Percentiles rank a stretch among this genome's conserved stretches.
These are phyloP conservation scores for Microbotryum violaceum DNA, from an alignment of 1,284 basidiomycete species.

Conservation along the genomic window DNA sequence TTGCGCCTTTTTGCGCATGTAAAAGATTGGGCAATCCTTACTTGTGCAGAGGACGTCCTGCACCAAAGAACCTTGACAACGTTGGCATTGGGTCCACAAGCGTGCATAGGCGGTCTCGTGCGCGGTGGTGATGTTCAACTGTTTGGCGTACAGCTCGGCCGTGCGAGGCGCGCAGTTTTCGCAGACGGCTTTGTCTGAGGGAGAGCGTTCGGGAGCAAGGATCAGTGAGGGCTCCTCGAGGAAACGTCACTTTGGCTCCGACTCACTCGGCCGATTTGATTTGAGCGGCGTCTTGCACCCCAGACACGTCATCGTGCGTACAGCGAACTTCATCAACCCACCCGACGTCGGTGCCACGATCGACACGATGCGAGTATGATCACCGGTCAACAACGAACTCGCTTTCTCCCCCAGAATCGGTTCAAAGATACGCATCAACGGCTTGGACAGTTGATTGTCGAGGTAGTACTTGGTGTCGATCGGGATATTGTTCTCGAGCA, in stretches of 20 bases:
- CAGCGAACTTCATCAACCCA: conserved; percentile 93
- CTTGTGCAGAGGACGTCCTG: conserved; percentile 93
- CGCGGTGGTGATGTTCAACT: conserved; percentile 63
- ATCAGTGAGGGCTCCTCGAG: neutral
- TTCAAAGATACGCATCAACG: conserved; percentile 91
- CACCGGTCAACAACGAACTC: conserved; percentile 70
- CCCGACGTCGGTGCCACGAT: conserved; percentile 87
- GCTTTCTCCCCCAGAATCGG: conserved; percentile 91
- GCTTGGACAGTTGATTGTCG: conserved; percentile 92
- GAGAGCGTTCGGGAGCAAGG: neutral
- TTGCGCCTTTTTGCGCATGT: conserved; percentile 92
- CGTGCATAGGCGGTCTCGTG: conserved; percentile 83
- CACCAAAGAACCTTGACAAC: conserved; percentile 71
- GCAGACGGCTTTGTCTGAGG: conserved; percentile 77
- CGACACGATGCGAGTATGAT: conserved; percentile 77
- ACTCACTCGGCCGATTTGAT: conserved; percentile 20
- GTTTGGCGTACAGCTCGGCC: conserved; percentile 84
- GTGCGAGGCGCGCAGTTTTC: conserved; percentile 78
- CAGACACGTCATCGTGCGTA: conserved; percentile 84
- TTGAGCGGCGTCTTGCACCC: conserved; percentile 79
- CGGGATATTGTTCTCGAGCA: conserved; percentile 90
- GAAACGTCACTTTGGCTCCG: neutral
- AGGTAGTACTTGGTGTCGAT: conserved; percentile 96
- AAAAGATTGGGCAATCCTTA: conserved; percentile 97
- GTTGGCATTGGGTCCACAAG: conserved; percentile 92